These are phyloP conservation scores for Suhomyces prunicola DNA, from an alignment of 805 yeast species.

Conservation along the genomic window DNA sequence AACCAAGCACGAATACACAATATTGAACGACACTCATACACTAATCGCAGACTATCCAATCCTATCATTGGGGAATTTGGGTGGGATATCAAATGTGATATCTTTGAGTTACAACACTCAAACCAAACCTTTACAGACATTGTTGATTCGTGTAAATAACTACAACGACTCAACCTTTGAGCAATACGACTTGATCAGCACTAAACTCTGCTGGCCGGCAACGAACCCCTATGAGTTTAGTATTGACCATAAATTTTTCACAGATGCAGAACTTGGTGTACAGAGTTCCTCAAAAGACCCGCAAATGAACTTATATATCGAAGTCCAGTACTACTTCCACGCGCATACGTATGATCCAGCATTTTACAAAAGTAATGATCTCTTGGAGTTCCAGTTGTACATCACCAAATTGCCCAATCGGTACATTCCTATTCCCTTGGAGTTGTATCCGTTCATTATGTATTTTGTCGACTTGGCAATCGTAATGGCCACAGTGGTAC, in stretches of 20 bases:
- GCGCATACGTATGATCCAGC: slow-evolving; percentile 17
- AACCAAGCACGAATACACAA: slow-evolving; percentile 6
- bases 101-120: slow-evolving; percentile 4
- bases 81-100: slow-evolving; percentile 2
- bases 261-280: slow-evolving; percentile 9
- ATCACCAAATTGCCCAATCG: slow-evolving; percentile 24
- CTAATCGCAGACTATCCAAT: slow-evolving; percentile 26
- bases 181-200: slow-evolving; percentile 23
- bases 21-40: slow-evolving; percentile 19
- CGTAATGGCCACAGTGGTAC: slow-evolving; percentile 4
- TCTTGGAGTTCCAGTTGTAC: slow-evolving; percentile 21
- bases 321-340: slow-evolving; percentile 18
- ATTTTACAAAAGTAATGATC: slow-evolving; percentile 8
- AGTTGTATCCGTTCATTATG: slow-evolving; percentile 25
- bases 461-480: slow-evolving; percentile 23
- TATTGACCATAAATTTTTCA: slow-evolving; percentile 21
- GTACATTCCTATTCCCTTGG: slow-evolving; percentile 33
- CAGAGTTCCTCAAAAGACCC: background rate
- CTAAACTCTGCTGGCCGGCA: slow-evolving; percentile 40
- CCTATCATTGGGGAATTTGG: slow-evolving; percentile 9
- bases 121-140: slow-evolving; percentile 7
- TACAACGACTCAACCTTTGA: slow-evolving; percentile 24
- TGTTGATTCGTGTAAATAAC: slow-evolving; percentile 34
- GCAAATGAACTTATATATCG: slow-evolving; percentile 15
- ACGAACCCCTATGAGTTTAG: slow-evolving; percentile 24